These are phyloP conservation scores for Blakeslea trispora DNA, from an alignment of 371 early-diverging fungal species.

Conservation along the genomic window DNA sequence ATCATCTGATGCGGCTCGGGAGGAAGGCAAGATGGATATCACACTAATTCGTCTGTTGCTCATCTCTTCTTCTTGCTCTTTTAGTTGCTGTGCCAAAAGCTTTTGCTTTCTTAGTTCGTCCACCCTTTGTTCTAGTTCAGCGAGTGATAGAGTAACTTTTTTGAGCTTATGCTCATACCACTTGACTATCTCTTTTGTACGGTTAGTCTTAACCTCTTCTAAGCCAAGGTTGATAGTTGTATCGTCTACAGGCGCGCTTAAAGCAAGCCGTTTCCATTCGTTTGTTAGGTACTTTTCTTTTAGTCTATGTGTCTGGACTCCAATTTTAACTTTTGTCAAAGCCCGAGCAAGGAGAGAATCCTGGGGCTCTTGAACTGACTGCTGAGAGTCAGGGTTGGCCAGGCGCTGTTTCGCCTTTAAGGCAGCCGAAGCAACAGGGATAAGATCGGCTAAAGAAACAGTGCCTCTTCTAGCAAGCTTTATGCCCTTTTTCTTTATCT, in stretches of 20 bases:
- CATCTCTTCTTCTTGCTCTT: slow-evolving; percentile 1
- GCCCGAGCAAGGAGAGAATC: slow-evolving; percentile 41
- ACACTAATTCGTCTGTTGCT: not conserved
- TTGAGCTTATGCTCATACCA: slow-evolving; percentile 52
- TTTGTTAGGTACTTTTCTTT: slow-evolving; percentile 44
- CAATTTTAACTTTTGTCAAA: slow-evolving; percentile 40
- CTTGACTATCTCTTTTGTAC: slow-evolving; percentile 46
- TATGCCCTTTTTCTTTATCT: slow-evolving; percentile 7
- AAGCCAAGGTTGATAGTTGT: slow-evolving; percentile 26
- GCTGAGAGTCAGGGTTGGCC: too few relatives aligned
- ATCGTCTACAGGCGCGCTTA: slow-evolving; percentile 40
- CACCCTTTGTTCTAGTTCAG: slow-evolving; percentile 42
- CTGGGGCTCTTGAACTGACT: slow-evolving; percentile 2
- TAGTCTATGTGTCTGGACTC: slow-evolving; percentile 40
- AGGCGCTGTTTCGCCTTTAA: slow-evolving; percentile 19
- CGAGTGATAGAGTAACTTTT: slow-evolving; percentile 26
- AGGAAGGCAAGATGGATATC: not conserved
- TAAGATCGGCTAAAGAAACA: slow-evolving; percentile 40
- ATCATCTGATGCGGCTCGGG: not conserved
- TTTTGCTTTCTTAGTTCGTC: slow-evolving; percentile 36
- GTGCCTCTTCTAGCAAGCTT: slow-evolving; percentile 20
- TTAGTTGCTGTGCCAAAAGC: slow-evolving; percentile 16
- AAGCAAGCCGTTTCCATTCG: slow-evolving; percentile 53
- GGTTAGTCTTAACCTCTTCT: slow-evolving; percentile 11
- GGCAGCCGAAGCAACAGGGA: slow-evolving; percentile 45